A percentile compares a stretch with the other conserved stretches of the same genome.
phyloP scores from a whole-genome alignment of 2,329 filamentous ascomycete genomes.

The Xylariaceae sp. region DNA sequence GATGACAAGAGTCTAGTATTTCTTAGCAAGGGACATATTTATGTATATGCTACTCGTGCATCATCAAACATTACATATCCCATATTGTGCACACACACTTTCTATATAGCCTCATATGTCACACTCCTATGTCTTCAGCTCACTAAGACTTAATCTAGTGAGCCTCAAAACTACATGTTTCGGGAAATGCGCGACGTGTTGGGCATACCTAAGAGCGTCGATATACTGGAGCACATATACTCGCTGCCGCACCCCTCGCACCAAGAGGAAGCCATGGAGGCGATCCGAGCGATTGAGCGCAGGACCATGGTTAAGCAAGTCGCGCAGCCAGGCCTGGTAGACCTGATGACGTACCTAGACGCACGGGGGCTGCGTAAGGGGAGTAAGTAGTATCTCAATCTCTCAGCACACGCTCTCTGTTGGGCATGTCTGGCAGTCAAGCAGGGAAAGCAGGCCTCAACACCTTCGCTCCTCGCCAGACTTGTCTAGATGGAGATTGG shows the following conservation, averaged over 20 bases:
- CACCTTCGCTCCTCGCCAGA: background rate
- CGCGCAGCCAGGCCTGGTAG: slow-evolving; percentile 77
- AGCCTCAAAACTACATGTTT: slow-evolving; percentile 97
- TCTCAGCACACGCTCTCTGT: too few relatives aligned
- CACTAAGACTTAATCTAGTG: slow-evolving; percentile 49
- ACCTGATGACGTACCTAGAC: slow-evolving; percentile 84
- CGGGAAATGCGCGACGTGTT: slow-evolving; percentile 78
- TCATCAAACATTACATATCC: background rate
- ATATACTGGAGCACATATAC: slow-evolving; percentile 91
- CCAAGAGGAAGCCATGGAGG: slow-evolving; percentile 68
- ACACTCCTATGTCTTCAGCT: slow-evolving; percentile 1
- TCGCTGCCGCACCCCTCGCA: slow-evolving; percentile 62
- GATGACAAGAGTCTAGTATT: too few relatives aligned
- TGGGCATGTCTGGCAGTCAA: too few relatives aligned
- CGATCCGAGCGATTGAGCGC: slow-evolving; percentile 79
- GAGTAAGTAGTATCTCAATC: slow-evolving; percentile 36
- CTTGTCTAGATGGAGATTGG: background rate
- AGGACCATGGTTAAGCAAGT: slow-evolving; percentile 77
- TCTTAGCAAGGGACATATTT: too few relatives aligned
- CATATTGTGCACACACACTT: background rate
- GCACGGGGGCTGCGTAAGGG: slow-evolving; percentile 68
- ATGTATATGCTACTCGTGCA: background rate
- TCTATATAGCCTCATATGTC: background rate
- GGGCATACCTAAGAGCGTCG: slow-evolving; percentile 69
- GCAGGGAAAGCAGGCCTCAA: too few relatives aligned